Evolutionary conservation across 2,329 filamentous ascomycete genomes (phyloP), one percentile per base, ranked within the genome.

Genomic region (Colletotrichum sublineola): DNA sequence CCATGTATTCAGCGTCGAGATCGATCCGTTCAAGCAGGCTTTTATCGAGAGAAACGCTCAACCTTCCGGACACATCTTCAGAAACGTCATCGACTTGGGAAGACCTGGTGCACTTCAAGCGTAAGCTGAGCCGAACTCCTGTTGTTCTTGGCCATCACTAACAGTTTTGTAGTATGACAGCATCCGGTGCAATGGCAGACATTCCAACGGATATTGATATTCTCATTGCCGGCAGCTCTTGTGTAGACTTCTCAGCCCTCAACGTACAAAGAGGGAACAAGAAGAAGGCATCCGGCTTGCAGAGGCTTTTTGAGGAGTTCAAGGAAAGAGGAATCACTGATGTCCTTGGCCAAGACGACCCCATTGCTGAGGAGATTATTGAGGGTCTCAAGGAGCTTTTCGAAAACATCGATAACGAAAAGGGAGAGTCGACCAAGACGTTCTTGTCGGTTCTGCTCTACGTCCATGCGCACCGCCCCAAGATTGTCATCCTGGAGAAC

Each of bases 401-500:
- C 11, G 80, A 90, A 2, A 81, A 90, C 4, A 78, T 92, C 1
- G 88, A 91, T 70, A 89, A 90, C 64, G 69, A 63, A 24, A 24
- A 81, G 86, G 92, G 92, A 3, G 89, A 94, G 75, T 93, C 92
- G 0, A 87, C 86, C 0, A 84, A 88, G 46, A 94, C 93, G 0
- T 93, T 93, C 78, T 82, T 84, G 50, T 89, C 88, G 0, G 86
- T 93, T n/a, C 77, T 91, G 7, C 77, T 81, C 0, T 94, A 93
- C 75, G 85, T 86, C 0, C 80, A 83, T 29, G 81, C 81, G 1
- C 86, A 87, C 65, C 83, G 86, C 0, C 93, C 93, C 0, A 86
- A 85, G 2, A 83, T 95, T 14, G 84, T 94, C 11, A 85, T 96
- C 15, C 80, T 95, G 3, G 94, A 96, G 79, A 96, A 96, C 76